Evolutionary conservation across 352 stramenopile genomes (phyloP).

Genomic region (Globisporangium perplexum): DNA sequence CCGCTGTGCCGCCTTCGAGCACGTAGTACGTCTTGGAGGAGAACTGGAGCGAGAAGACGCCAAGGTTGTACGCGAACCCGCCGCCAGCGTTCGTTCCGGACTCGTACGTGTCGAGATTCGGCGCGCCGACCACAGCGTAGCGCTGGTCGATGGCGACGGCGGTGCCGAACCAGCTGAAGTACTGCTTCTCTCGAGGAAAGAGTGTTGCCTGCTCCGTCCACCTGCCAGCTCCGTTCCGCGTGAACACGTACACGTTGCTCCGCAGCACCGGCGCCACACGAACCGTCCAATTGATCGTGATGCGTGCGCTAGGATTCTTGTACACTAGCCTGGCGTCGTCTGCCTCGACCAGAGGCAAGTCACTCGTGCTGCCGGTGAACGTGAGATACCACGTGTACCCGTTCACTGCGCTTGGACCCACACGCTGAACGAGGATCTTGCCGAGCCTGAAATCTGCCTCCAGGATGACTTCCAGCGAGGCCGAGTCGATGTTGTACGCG

Average conservation of each 20-base stretch:
- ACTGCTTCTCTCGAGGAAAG: slow-evolving; percentile 89
- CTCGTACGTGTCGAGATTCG: slow-evolving; percentile 90
- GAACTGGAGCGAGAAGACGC: slow-evolving; percentile 85
- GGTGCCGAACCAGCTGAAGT: slow-evolving; percentile 83
- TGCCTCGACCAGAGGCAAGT: slow-evolving; percentile 52
- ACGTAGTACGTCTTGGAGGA: slow-evolving; percentile 69
- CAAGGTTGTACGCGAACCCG: slow-evolving; percentile 89
- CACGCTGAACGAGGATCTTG: slow-evolving; percentile 63
- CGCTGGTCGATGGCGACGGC: slow-evolving; percentile 78
- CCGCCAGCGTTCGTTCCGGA: slow-evolving; percentile 89
- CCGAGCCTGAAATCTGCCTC: slow-evolving; percentile 66
- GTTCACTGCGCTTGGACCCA: slow-evolving; percentile 32
- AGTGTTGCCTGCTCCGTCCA: slow-evolving; percentile 92
- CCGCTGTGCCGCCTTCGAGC: slow-evolving; percentile 77
- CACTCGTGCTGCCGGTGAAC: slow-evolving; percentile 47
- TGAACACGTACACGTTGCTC: slow-evolving; percentile 65
- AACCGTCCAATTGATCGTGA: slow-evolving; percentile 36
- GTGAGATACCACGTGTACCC: slow-evolving; percentile 86
- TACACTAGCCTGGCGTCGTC: slow-evolving; percentile 30
- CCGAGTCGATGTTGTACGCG: slow-evolving; percentile 37
- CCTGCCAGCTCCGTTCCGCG: slow-evolving; percentile 28
- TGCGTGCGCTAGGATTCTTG: slow-evolving; percentile 15
- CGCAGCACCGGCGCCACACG: slow-evolving; percentile 52
- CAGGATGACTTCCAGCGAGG: slow-evolving; percentile 41
- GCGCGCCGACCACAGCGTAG: slow-evolving; percentile 85